Evolutionary conservation across 208 protist species (phyloP).

Genomic region (Wallacemonas rigidus): DNA sequence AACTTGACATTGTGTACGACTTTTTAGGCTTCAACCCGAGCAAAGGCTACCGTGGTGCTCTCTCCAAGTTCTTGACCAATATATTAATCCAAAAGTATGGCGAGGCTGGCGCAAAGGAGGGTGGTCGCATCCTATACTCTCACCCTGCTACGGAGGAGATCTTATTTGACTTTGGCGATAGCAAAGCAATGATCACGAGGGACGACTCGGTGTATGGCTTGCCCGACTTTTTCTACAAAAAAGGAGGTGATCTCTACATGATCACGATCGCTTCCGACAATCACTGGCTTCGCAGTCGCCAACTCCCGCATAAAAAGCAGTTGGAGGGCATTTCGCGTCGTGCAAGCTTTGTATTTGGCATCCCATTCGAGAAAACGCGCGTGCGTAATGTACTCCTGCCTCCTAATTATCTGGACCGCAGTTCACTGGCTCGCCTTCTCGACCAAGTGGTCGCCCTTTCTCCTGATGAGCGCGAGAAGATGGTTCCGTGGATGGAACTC

Average conservation of each 20-base stretch:
- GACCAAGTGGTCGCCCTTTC: conserved; percentile 43
- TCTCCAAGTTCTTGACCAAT: conserved; percentile 52
- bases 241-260: conserved; percentile 65
- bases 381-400: conserved; percentile 80
- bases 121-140: conserved; percentile 45
- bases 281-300: conserved; percentile 78
- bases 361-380: conserved; percentile 68
- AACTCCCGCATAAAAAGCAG: conserved; percentile 80
- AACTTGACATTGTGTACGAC: conserved; percentile 80
- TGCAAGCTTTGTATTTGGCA: conserved; percentile 74
- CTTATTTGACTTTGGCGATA: conserved; percentile 81
- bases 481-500: conserved; percentile 58
- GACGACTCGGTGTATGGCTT: conserved; percentile 73
- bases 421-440: conserved; percentile 64
- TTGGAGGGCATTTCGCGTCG: conserved; percentile 83
- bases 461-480: not conserved
- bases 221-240: conserved; percentile 81
- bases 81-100: conserved; percentile 34
- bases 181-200: conserved; percentile 42
- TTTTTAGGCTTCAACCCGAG: conserved; percentile 82
- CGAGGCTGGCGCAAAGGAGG: conserved; percentile 20
- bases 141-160: conserved; percentile 41
- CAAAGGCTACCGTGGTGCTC: conserved; percentile 62
- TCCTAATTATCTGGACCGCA: conserved; percentile 68
- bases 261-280: conserved; percentile 86